Evolutionary conservation across 345 rosid species (phyloP).

Genomic region (Camelina neglecta): DNA sequence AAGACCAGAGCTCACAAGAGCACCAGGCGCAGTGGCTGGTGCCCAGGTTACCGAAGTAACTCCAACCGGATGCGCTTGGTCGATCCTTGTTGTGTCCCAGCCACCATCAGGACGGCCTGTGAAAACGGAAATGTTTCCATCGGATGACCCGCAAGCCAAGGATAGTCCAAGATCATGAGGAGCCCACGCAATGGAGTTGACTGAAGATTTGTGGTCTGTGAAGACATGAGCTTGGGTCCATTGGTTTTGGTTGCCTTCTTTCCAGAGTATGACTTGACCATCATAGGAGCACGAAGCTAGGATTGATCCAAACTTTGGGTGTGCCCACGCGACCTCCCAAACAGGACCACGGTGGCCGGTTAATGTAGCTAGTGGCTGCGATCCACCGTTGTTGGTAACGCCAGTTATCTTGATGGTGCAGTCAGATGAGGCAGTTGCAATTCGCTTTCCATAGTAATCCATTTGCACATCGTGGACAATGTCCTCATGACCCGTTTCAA

Average conservation of each 20-base stretch:
- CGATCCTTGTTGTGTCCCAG: slow-evolving; percentile 67
- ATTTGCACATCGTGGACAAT: slow-evolving; percentile 61
- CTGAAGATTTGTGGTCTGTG: slow-evolving; percentile 66
- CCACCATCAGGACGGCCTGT: slow-evolving; percentile 65
- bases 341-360: slow-evolving; percentile 72
- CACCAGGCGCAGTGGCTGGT: slow-evolving; percentile 62
- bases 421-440: slow-evolving; percentile 74
- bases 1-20: slow-evolving; percentile 56
- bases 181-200: slow-evolving; percentile 75
- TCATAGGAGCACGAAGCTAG: slow-evolving; percentile 78
- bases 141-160: slow-evolving; percentile 74
- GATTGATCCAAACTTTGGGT: slow-evolving; percentile 69
- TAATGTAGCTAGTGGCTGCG: slow-evolving; percentile 61
- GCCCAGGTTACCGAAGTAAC: slow-evolving; percentile 76
- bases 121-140: slow-evolving; percentile 67
- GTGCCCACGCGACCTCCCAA: slow-evolving; percentile 74
- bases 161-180: slow-evolving; percentile 69
- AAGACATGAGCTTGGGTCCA: slow-evolving; percentile 70
- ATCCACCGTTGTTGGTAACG: slow-evolving; percentile 52
- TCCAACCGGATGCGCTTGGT: slow-evolving; percentile 72
- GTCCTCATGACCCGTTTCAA: slow-evolving; percentile 73
- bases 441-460: slow-evolving; percentile 75
- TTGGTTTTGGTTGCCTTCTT: slow-evolving; percentile 66
- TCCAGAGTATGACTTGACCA: slow-evolving; percentile 73
- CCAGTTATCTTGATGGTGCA: slow-evolving; percentile 62